These are phyloP conservation scores for Pseudocercospora musae DNA, from an alignment of 2,329 filamentous ascomycete genomes.

Conservation along the genomic window DNA sequence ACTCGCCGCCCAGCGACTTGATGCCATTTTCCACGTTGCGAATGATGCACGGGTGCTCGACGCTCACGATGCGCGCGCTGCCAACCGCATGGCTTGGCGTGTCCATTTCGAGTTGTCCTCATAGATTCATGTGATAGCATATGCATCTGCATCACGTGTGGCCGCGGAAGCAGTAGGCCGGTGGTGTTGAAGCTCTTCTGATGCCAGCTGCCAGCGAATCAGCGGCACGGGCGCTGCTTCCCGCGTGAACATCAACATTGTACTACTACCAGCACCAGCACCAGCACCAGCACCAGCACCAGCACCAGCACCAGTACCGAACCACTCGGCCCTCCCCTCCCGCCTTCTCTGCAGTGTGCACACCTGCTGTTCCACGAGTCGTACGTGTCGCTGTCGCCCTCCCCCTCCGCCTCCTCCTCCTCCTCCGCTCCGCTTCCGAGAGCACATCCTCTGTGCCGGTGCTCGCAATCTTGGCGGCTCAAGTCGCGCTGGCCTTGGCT, in stretches of 20 bases:
- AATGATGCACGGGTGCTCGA: constrained; percentile 67
- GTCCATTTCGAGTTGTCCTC: not conserved
- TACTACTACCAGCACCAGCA: not conserved
- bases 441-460: not conserved
- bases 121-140: no score
- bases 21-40: constrained; percentile 63
- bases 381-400: not conserved
- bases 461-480: not conserved
- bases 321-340: not conserved
- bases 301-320: no score
- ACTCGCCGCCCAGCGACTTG: constrained; percentile 58
- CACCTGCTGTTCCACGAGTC: not conserved
- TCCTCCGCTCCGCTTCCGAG: no score
- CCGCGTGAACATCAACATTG: not conserved
- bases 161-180: not conserved
- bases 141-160: not conserved
- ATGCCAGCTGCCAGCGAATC: not conserved
- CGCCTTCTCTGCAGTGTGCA: not conserved
- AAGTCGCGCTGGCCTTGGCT: constrained; percentile 1
- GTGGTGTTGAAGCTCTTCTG: not conserved
- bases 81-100: constrained; percentile 50
- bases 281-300: no score
- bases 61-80: constrained; percentile 52
- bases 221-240: not conserved
- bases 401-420: not conserved